These are phyloP conservation scores for Peronospora farinosa DNA, from an alignment of 352 stramenopile genomes.

Conservation along the genomic window DNA sequence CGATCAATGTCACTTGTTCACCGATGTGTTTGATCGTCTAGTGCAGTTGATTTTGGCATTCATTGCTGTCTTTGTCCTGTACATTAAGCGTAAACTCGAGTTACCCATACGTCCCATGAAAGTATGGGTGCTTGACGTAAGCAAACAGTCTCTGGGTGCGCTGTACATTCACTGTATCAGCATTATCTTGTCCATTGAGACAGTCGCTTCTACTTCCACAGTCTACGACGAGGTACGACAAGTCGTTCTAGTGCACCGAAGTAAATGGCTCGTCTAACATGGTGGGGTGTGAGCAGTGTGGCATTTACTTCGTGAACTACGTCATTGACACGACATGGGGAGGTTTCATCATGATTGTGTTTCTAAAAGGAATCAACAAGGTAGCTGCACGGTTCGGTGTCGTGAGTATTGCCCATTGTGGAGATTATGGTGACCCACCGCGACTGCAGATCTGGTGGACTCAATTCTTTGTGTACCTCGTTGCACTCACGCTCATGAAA, in stretches of 20 bases:
- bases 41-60: slow-evolving; percentile 52
- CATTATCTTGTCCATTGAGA: slow-evolving; percentile 49
- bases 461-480: slow-evolving; percentile 44
- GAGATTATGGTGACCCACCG: slow-evolving; percentile 66
- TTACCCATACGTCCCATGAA: slow-evolving; percentile 56
- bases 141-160: slow-evolving; percentile 54
- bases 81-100: slow-evolving; percentile 76
- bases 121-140: slow-evolving; percentile 63
- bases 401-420: slow-evolving; percentile 41
- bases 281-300: slow-evolving; percentile 32
- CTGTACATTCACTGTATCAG: slow-evolving; percentile 57
- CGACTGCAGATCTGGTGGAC: slow-evolving; percentile 46
- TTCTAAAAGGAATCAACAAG: slow-evolving; percentile 36
- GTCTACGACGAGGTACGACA: slow-evolving; percentile 48
- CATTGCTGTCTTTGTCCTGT: slow-evolving; percentile 54
- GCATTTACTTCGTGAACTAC: slow-evolving; percentile 70
- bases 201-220: slow-evolving; percentile 34
- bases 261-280: too few species aligned
- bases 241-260: not conserved
- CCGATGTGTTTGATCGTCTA: slow-evolving; percentile 51
- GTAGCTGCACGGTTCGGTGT: slow-evolving; percentile 31
- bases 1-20: slow-evolving; percentile 63
- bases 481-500: slow-evolving; percentile 51
- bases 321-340: slow-evolving; percentile 61
- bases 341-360: slow-evolving; percentile 37